Conservation (phyloP, 441 rosid species). For the Populus hybrid region DNA sequence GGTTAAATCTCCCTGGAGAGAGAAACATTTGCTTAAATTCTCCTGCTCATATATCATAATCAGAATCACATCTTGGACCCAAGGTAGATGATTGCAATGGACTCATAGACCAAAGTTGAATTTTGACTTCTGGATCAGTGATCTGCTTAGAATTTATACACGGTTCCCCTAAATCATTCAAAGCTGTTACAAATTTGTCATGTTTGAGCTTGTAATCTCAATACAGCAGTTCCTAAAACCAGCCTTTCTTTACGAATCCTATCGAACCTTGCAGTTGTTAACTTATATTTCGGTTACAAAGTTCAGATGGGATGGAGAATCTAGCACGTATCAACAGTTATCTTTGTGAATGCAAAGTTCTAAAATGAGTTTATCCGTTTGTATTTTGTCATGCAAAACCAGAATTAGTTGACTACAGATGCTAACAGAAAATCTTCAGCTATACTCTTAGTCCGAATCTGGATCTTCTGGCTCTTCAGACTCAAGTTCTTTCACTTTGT, state of each 20-base stretch:
- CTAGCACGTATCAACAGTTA: neutral
- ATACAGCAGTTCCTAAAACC: neutral
- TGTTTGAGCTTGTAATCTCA: neutral
- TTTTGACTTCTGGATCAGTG: neutral
- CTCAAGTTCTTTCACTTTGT: conserved; percentile 26
- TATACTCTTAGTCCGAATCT: neutral
- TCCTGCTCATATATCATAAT: neutral
- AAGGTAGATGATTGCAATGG: neutral
- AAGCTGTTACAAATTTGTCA: neutral
- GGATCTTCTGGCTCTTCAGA: conserved; percentile 12
- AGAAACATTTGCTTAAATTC: neutral
- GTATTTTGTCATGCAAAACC: neutral
- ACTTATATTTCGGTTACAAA: neutral
- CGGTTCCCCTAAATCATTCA: neutral
- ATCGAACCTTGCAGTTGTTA: neutral
- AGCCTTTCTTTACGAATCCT: neutral
- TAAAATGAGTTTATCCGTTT: neutral
- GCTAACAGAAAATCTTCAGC: neutral
- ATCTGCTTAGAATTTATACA: neutral
- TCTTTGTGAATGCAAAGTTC: neutral
- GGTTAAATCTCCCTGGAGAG: neutral
- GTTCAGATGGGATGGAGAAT: neutral
- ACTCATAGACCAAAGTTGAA: neutral
- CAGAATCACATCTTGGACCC: neutral
- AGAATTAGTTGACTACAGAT: neutral